Conservation (phyloP, 2,329 filamentous ascomycete genomes). For the Mariannaea elegans region DNA sequence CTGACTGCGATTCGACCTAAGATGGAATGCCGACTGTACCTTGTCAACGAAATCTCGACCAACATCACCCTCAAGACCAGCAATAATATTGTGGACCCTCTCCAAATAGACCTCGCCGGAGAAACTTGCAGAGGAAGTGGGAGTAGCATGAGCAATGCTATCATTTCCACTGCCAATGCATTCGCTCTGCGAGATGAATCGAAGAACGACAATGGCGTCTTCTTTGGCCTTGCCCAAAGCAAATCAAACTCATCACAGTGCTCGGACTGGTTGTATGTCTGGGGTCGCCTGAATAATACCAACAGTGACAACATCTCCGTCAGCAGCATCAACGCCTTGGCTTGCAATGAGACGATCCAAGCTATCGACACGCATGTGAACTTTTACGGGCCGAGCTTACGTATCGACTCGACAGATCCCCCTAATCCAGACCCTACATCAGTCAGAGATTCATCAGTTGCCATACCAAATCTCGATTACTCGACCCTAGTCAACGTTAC, state of each 20-base stretch:
- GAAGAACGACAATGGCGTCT: background rate
- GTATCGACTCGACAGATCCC: constrained; percentile 40
- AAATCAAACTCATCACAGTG: constrained; percentile 39
- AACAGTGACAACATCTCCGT: constrained; percentile 39
- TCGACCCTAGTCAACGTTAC: constrained; percentile 39
- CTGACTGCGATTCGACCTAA: constrained; percentile 45
- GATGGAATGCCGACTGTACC: constrained; percentile 38
- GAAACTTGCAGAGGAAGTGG: constrained; percentile 29
- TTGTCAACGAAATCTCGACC: constrained; percentile 33
- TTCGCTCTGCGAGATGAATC: background rate
- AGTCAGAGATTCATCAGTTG: constrained; percentile 28
- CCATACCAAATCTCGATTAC: constrained; percentile 42
- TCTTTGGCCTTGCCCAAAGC: constrained; percentile 32
- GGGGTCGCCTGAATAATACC: constrained; percentile 43
- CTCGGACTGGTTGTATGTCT: constrained; percentile 47
- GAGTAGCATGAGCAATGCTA: constrained; percentile 25
- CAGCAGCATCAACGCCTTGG: constrained; percentile 43
- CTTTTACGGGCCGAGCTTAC: constrained; percentile 35
- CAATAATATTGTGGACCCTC: constrained; percentile 29
- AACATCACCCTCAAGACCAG: constrained; percentile 35
- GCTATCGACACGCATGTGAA: constrained; percentile 37
- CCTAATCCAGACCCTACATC: constrained; percentile 41
- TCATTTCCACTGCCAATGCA: constrained; percentile 26
- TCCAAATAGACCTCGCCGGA: constrained; percentile 35
- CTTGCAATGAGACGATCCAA: constrained; percentile 51